A percentile compares a stretch with the other conserved stretches of the same genome.
phyloP scores from a whole-genome alignment of 768 basidiomycete species.

The Lactifluus rugatus region DNA sequence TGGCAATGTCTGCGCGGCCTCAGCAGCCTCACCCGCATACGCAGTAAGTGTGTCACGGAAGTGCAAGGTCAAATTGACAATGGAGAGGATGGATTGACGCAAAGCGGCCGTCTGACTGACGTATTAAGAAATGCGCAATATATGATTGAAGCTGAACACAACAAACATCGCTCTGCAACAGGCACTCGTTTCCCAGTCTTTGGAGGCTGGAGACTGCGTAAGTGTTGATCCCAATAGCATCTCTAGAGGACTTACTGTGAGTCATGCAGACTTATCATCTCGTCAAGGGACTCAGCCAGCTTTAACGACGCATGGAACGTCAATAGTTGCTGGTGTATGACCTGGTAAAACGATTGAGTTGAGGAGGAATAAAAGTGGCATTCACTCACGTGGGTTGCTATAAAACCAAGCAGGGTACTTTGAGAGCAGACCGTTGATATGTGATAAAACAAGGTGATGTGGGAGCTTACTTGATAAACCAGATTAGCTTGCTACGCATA shows the following conservation, averaged over 20 bases:
- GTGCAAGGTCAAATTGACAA: conserved; percentile 65
- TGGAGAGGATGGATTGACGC: conserved; percentile 53
- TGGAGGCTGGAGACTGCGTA: conserved; percentile 39
- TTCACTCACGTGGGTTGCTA: conserved; percentile 56
- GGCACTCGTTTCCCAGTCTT: conserved; percentile 49
- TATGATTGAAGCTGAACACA: background rate
- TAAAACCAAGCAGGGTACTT: conserved; percentile 58
- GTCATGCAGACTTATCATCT: conserved; percentile 61
- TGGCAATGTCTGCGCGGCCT: conserved; percentile 42
- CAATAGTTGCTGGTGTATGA: conserved; percentile 53
- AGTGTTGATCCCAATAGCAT: background rate
- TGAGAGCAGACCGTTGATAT: background rate
- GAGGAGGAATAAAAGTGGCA: background rate
- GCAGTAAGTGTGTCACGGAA: conserved; percentile 57
- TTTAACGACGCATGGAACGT: conserved; percentile 50
- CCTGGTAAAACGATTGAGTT: conserved; percentile 31
- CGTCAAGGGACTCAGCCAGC: conserved; percentile 56
- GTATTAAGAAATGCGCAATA: background rate
- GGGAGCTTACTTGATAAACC: conserved; percentile 73
- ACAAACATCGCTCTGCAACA: conserved; percentile 52
- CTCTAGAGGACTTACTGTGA: conserved; percentile 45
- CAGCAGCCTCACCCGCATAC: conserved; percentile 52
- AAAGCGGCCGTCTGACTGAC: conserved; percentile 49
- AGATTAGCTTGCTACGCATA: conserved; percentile 65
- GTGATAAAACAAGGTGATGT: background rate